These are phyloP conservation scores for Cercospora sesami DNA, from an alignment of 2,329 filamentous ascomycete species.

Conservation along the genomic window DNA sequence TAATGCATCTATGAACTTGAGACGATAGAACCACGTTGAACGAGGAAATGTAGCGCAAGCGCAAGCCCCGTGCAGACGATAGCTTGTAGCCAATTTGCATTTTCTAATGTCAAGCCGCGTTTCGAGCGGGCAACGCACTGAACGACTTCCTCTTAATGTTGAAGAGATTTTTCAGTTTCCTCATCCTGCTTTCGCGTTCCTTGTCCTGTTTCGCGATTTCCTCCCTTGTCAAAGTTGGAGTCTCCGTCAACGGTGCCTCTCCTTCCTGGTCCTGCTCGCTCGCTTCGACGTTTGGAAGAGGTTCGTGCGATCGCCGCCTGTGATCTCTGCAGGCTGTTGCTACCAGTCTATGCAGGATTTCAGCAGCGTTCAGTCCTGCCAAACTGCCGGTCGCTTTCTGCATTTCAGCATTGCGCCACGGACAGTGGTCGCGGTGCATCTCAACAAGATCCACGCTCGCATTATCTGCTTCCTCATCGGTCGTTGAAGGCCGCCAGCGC, in stretches of 20 bases:
- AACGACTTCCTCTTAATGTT: conserved; percentile 36
- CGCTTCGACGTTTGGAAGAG: conserved; percentile 4
- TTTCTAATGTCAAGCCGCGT: conserved; percentile 2
- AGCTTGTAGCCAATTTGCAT: neutral
- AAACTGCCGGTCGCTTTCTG: conserved; percentile 39
- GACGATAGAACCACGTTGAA: neutral
- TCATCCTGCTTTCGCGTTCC: conserved; percentile 38
- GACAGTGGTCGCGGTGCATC: conserved; percentile 42
- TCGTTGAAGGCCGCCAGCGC: conserved; percentile 15
- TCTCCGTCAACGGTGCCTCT: conserved; percentile 3
- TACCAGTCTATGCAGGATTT: conserved; percentile 38
- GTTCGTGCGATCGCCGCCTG: conserved; percentile 31
- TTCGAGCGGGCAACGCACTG: conserved; percentile 14
- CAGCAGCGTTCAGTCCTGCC: conserved; percentile 35
- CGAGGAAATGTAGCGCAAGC: neutral
- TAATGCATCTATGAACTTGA: neutral
- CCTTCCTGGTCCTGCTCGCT: conserved; percentile 13
- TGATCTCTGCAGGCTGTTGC: conserved; percentile 37
- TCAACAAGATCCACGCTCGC: conserved; percentile 34
- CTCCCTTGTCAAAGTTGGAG: conserved; percentile 27
- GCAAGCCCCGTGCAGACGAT: neutral
- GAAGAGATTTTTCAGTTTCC: conserved; percentile 40
- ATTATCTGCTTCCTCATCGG: conserved; percentile 46
- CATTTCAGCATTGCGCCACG: conserved; percentile 39
- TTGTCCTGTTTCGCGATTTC: conserved; percentile 38